Base-by-base conservation (phyloP, 805 yeast genomes). In the Yarrowia phangngaensis region DNA sequence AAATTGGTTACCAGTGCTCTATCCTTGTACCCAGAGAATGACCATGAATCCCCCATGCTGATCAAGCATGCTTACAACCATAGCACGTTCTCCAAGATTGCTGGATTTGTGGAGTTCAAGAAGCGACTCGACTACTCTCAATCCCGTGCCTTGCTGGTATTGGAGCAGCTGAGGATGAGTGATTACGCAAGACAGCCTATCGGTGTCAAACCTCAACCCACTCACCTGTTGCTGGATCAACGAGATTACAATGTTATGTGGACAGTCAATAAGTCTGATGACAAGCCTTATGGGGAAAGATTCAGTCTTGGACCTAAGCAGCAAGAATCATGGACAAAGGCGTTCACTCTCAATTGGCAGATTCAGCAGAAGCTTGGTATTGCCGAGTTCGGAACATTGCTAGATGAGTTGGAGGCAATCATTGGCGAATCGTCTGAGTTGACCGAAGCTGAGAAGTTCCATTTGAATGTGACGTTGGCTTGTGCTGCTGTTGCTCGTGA, bases 61-160 rank as follows among this genome's bases (percentile, higher is more conserved):
- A 62, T 78, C 12, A 61, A 67, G 26, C 66, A 70, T 15, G 82
- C 84, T 0, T 78, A 83, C 55, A 75, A 79, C 27, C 70, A 72
- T 17, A 70, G 73, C 15, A 72, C 82, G 0, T 84, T 74, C 62
- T 79, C 80, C 52, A 88, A 87, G 60, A 58, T 87, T 13, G 70
- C 72, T 20, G 82, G 87, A 1, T 77, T 87, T 62, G 57, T 82
- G 14, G 78, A 78, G 15, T 79, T 89, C 54, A 38, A 38, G 24
- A 38, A 27, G 13, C 24, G 45, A 27, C 26, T 38, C 7, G 45
- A 38, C 32, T 38, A 12, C 8, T 26, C 32, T 9, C 45, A 38
- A 19, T 3, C 31, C 2, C 45, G 45, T 38, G 45, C 45, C 7
- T 17, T 38, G 3, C 19, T 38, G 19, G 32, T 27, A 19, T 24